Conservation (phyloP, 441 rosid genomes). For the Gossypium aridum region DNA sequence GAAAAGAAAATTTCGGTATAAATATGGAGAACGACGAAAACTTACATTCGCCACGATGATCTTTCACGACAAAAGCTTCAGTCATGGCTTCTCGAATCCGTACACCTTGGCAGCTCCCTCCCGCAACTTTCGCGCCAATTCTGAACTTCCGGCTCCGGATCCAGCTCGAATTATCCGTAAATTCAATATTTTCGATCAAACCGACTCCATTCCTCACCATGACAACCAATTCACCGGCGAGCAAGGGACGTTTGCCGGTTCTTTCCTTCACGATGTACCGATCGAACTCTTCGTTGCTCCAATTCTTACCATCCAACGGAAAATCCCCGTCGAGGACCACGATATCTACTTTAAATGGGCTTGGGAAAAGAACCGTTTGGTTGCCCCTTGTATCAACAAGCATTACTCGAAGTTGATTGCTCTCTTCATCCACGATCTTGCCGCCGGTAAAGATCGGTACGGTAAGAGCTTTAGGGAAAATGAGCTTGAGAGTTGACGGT, state of each 20-base stretch:
- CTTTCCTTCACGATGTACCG: slow-evolving; percentile 59
- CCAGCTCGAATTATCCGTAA: slow-evolving; percentile 95
- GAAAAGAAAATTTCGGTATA: neutral
- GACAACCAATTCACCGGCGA: slow-evolving; percentile 62
- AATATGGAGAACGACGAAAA: neutral
- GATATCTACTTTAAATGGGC: slow-evolving; percentile 53
- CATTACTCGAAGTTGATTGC: slow-evolving; percentile 39
- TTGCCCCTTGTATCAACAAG: slow-evolving; percentile 32
- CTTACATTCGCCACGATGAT: slow-evolving; percentile 97
- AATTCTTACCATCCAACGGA: slow-evolving; percentile 29
- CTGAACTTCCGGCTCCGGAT: slow-evolving; percentile 68
- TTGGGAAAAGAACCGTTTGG: slow-evolving; percentile 22
- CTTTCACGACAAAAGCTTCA: slow-evolving; percentile 68
- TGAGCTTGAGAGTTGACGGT: slow-evolving; percentile 43
- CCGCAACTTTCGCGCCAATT: slow-evolving; percentile 58
- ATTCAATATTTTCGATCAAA: slow-evolving; percentile 49
- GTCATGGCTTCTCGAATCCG: slow-evolving; percentile 64
- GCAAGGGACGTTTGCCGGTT: slow-evolving; percentile 72
- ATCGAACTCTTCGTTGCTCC: slow-evolving; percentile 65
- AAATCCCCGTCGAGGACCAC: slow-evolving; percentile 83
- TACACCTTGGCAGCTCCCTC: slow-evolving; percentile 40
- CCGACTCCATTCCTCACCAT: slow-evolving; percentile 53
- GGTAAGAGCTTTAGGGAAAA: slow-evolving; percentile 32
- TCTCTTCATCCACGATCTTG: slow-evolving; percentile 48
- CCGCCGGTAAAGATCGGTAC: slow-evolving; percentile 70